Base-by-base conservation (phyloP, 371 early-diverging fungal genomes). In the Spiromyces aspiralis region DNA sequence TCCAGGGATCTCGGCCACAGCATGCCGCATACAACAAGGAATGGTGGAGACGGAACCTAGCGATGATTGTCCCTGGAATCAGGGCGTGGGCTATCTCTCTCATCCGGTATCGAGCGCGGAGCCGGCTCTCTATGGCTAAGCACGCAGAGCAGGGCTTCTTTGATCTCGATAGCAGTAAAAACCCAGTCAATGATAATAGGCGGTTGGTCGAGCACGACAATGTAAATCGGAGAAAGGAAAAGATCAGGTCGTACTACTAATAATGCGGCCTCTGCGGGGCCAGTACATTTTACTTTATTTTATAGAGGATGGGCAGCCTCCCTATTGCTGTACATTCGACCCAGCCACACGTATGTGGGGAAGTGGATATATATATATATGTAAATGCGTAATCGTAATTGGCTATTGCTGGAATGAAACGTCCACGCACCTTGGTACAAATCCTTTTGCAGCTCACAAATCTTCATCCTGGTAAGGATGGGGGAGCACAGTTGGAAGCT, bases 21-120 rank as follows among this genome's bases (percentile, higher is more conserved):
- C 86, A 88, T 54, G 70, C 79, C 76, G 73, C 59, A 46, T 88
- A 88, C 61, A 88, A 88, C 58, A 62, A 73, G 20, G 62, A 67
- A 44, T 83, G 84, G 82, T 84, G 84, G 86, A 66, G 72, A 23
- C 68, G 80, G 45, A 88, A 83, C 49, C 44, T 77, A 19, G 62
- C 64, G 1, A 75, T 85, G 71, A 64, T 86, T 20, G 68, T 74
- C 53, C 85, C 85, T 21, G 85, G 80, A 21, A 59, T 76, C 21
- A 71, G 78, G 49, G 81, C 83, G 2, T 59, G 59, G 55, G 27
- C 43, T 23, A 23, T 23, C 23, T 64, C 49, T 20, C 43, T 67
- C 0, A 2, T 52, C 27, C 28, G 53, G 22, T 41, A 56, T 16
- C 21, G 28, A 20, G 25, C 47, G 43, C 28, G 68, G 25, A 48